Percentiles rank a stretch among this genome's conserved stretches.
phyloP scores from a whole-genome alignment of 345 rosid species.

The Schrenkiella parvula region DNA sequence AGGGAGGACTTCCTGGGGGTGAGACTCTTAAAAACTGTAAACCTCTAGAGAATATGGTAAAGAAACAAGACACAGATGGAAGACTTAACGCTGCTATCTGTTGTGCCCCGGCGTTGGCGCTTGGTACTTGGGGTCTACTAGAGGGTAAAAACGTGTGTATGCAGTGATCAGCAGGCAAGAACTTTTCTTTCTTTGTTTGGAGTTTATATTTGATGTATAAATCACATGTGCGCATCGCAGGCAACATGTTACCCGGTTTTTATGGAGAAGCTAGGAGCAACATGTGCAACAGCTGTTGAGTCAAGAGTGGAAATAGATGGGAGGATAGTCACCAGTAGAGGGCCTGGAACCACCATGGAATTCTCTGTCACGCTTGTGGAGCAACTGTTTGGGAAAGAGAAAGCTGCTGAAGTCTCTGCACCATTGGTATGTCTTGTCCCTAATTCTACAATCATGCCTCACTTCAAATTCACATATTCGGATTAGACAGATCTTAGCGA shows the following conservation, averaged over 20 bases:
- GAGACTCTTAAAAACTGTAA: constrained; percentile 64
- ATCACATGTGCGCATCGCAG: constrained; percentile 29
- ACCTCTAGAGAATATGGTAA: constrained; percentile 56
- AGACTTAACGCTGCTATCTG: constrained; percentile 79
- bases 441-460: neutral
- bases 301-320: constrained; percentile 87
- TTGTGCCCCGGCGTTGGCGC: constrained; percentile 79
- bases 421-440: constrained; percentile 52
- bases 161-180: neutral
- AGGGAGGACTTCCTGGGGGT: constrained; percentile 98
- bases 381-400: constrained; percentile 74
- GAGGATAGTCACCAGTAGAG: constrained; percentile 69
- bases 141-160: constrained; percentile 67
- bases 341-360: constrained; percentile 92
- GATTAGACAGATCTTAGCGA: neutral
- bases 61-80: constrained; percentile 76
- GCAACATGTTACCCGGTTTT: constrained; percentile 86
- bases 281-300: constrained; percentile 67
- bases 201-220: neutral
- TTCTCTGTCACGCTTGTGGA: constrained; percentile 70
- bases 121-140: constrained; percentile 86
- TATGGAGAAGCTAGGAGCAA: constrained; percentile 69
- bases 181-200: neutral
- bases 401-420: constrained; percentile 66
- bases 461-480: neutral